Evolutionary conservation across 331 rosid genomes (phyloP), one percentile per base, ranked within the genome.

Genomic region (Stylosanthes scabra): DNA sequence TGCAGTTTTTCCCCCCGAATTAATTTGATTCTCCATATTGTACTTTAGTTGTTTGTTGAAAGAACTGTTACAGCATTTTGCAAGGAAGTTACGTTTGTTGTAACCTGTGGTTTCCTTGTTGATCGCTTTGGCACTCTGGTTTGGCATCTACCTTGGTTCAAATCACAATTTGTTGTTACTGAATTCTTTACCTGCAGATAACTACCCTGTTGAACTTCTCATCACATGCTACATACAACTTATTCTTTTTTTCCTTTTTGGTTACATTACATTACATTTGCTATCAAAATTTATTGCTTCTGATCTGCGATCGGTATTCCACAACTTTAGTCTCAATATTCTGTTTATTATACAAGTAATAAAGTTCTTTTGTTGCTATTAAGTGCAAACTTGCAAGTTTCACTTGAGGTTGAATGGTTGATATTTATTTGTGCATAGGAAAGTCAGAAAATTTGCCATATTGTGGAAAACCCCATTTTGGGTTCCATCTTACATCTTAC

Each of bases 261-360:
- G n/a, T n/a, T n/a, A n/a, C 5, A 2, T 31, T 2, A 31, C 37
- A 11, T 59, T 59, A 8, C n/a, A 60, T 45, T 8, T 68, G 72
- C 65, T 63, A 29, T 67, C 62, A 41, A 39, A 40, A 68, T 57
- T 59, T 65, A 40, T 51, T 15, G 31, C 40, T 63, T 63, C 45
- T 15, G 41, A 54, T 52, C 8, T 12, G 39, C 31, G 51, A 55
- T 70, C 58, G 59, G 41, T 45, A 25, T 62, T 75, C 44, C 41
- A 57, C 81, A 9, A 63, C 58, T 59, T 51, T 50, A 47, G 11
- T 28, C 15, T 55, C 8, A 37, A 71, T 67, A 29, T 72, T 74
- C 13, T n/a, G 58, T 41, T 56, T 57, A 61, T 59, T 63, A 67
- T 63, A n/a, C 74, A 64, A n/a, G 42, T 77, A 15, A 71, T 42